Base-by-base conservation (phyloP, 1,284 basidiomycete genomes). In the Sanghuangporus weigelae region DNA sequence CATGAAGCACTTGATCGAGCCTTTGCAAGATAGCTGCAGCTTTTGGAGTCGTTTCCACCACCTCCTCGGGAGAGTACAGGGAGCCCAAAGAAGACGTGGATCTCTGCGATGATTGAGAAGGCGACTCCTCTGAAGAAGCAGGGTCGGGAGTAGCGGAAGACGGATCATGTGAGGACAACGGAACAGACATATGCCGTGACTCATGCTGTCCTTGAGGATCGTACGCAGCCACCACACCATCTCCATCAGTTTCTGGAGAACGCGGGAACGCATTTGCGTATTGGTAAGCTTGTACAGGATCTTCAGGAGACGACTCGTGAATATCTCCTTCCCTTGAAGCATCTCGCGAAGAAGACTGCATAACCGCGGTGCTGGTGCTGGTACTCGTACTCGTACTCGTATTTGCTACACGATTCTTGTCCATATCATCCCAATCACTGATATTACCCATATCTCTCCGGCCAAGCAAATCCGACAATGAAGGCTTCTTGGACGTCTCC, bases 91-190 rank as follows among this genome's bases (percentile, higher is more conserved):
- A 66, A 7, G 66, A 68, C 3, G 59, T 53, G 21, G 64, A 67
- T 6, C 58, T 48, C 16, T 64, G 61, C n/a, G 81, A 83, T 26
- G 80, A 80, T 59, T 78, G 75, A 10, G 78, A 79, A 35, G 81
- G 82, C 57, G 78, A 76, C 5, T 86, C 86, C 50, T 84, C 69
- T 10, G 84, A 85, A 21, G 85, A 86, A 19, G 82, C 81, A 14
- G 87, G 88, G 73, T 91, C 89, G 14, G 89, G 90, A 7, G 89
- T 91, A 14, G 84, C 78, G 14, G 88, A 82, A 23, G 81, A 77
- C 58, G 80, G 79, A 66, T 87, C 85, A 59, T 83, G 82, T 48
- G 83, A 84, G 46, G 81, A 79, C 48, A 78, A 69, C 23, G 79
- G 74, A 44, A 75, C 75, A 56, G 51, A 73, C 68, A 58, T 19